Percentiles rank a stretch among this genome's conserved stretches.
Conservation (phyloP, 345 rosid species). For the Chamaenerion angustifolium region DNA sequence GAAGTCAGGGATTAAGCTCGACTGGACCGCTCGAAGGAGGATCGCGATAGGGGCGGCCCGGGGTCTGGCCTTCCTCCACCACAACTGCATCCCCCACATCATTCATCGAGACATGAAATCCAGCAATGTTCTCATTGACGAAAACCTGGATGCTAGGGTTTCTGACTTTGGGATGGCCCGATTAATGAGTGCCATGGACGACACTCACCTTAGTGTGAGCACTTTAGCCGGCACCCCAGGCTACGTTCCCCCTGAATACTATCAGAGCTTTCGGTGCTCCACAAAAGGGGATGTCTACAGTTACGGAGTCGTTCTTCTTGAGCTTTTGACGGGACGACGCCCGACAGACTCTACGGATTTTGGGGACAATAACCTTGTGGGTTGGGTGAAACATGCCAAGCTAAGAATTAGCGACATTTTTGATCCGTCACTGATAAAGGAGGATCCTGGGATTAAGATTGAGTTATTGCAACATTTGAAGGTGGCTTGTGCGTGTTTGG, state of each 20-base stretch:
- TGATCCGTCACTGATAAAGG: conserved; percentile 61
- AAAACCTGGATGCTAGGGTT: conserved; percentile 78
- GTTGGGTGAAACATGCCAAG: conserved; percentile 95
- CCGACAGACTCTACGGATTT: conserved; percentile 95
- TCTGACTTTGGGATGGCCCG: conserved; percentile 99
- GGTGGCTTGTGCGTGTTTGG: conserved; percentile 73
- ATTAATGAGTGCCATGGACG: conserved; percentile 81
- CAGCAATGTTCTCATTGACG: conserved; percentile 82
- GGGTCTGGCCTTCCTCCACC: conserved; percentile 88
- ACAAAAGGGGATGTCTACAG: conserved; percentile 92
- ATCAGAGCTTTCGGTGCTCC: conserved; percentile 82
- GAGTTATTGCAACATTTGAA: conserved; percentile 67
- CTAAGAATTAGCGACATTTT: conserved; percentile 56
- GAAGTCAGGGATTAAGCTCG: conserved; percentile 55
- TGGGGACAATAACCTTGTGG: conserved; percentile 93
- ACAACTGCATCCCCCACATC: conserved; percentile 71
- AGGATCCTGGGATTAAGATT: conserved; percentile 53
- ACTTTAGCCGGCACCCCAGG: conserved; percentile 98
- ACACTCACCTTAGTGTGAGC: conserved; percentile 93
- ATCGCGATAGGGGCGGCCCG: conserved; percentile 86
- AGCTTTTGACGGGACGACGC: conserved; percentile 72
- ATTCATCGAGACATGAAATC: conserved; percentile 98
- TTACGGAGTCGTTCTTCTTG: conserved; percentile 82
- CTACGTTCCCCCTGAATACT: conserved; percentile 94
- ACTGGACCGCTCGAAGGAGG: conserved; percentile 74